Evolutionary conservation across 2,329 filamentous ascomycete genomes (phyloP).

Genomic region (Paracorniculantispora psalliotae): DNA sequence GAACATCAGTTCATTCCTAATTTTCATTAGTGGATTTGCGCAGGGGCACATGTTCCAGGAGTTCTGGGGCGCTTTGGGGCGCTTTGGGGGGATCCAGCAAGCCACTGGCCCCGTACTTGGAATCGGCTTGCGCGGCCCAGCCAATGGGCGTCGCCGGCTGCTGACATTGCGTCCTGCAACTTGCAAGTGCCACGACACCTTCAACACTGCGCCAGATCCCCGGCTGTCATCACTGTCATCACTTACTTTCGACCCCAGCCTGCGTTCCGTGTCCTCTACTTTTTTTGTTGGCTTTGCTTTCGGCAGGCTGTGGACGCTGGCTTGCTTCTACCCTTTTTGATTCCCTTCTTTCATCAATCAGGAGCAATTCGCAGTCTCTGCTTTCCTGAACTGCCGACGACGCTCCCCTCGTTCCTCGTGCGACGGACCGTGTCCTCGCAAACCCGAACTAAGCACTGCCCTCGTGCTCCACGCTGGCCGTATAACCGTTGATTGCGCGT

Average conservation of each 20-base stretch:
- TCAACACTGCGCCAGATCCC: not conserved
- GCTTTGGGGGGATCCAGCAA: not conserved
- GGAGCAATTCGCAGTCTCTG: not conserved
- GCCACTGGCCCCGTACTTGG: no score
- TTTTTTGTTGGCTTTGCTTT: no score
- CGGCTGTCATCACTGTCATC: not conserved
- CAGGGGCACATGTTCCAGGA: not conserved
- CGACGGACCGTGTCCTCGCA: not conserved
- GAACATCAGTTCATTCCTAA: no score
- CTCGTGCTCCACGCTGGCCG: not conserved
- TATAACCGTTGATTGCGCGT: not conserved
- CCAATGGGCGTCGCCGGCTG: not conserved
- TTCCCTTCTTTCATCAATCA: not conserved
- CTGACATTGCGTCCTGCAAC: not conserved
- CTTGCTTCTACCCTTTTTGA: not conserved
- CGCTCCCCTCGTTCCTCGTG: not conserved
- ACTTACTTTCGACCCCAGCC: not conserved
- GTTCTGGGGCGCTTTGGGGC: not conserved
- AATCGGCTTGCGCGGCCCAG: not conserved
- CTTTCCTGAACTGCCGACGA: not conserved
- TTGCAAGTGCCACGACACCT: conserved; percentile 5
- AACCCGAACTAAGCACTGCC: not conserved
- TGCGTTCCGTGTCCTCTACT: not conserved
- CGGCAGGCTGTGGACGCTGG: not conserved
- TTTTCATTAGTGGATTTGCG: no score